Percentiles rank a stretch among this genome's conserved stretches.
phyloP scores from a whole-genome alignment of 2,329 filamentous ascomycete genomes.

The Epichloe uncinata region DNA sequence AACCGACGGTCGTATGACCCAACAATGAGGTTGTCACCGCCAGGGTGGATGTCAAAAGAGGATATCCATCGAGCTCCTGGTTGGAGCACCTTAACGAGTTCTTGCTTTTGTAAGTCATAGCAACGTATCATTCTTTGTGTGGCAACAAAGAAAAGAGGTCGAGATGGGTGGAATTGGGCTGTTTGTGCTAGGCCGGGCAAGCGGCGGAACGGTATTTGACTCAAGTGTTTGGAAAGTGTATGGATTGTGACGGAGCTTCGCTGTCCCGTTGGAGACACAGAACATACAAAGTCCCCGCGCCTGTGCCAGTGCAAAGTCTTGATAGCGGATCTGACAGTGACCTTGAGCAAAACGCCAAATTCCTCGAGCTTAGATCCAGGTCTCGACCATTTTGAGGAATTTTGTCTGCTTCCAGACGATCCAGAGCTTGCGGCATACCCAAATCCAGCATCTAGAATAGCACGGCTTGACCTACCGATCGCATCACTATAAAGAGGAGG shows the following conservation, averaged over 20 bases:
- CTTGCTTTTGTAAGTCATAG: conserved; percentile 85
- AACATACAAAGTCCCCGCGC: conserved; percentile 85
- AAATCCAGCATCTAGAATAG: conserved; percentile 77
- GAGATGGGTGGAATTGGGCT: conserved; percentile 86
- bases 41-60: conserved; percentile 82
- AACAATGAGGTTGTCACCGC: conserved; percentile 86
- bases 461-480: conserved; percentile 59
- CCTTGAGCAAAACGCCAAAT: conserved; percentile 65
- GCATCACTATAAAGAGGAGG: conserved; percentile 62
- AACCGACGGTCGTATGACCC: conserved; percentile 89
- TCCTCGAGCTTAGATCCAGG: conserved; percentile 62
- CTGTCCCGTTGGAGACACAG: conserved; percentile 70
- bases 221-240: conserved; percentile 87
- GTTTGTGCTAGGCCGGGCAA: conserved; percentile 67
- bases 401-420: conserved; percentile 48
- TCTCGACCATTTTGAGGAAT: conserved; percentile 70
- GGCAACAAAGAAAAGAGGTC: conserved; percentile 89
- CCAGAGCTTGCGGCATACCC: conserved; percentile 68
- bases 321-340: conserved; percentile 65
- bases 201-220: conserved; percentile 81
- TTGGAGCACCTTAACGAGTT: conserved; percentile 84
- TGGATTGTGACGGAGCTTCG: conserved; percentile 81
- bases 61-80: conserved; percentile 91
- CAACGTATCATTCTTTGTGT: conserved; percentile 87
- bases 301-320: conserved; percentile 92